Evolutionary conservation across 148 eudicot genomes (phyloP), one percentile per base, ranked within the genome.

Genomic region (Amaranthus cruentus): DNA sequence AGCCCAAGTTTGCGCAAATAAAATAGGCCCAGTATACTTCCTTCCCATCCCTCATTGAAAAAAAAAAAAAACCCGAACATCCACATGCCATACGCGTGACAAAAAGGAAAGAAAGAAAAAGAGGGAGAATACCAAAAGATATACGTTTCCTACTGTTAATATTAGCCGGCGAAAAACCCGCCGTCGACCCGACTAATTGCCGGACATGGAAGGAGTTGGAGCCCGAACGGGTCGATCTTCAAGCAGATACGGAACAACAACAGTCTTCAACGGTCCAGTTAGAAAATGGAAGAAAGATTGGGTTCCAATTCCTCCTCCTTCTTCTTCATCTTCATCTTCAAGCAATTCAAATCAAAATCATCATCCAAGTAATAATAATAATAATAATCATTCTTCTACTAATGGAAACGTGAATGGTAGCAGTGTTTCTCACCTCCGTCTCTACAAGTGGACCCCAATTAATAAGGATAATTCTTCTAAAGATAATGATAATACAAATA

Each of bases 221-320:
- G 94, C 92, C 49, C 87, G 98, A 7, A 78, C 86, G 47, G 96
- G 98, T 62, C 84, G 98, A 59, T 90, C 98, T 48, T 89, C 98
- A 4, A 88, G 85, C 47, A 85, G 96, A 3, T 93, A 87, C 83
- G 98, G 89, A 6, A 72, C 88, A 2, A 76, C 96, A 6, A 72
- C 96, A 50, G 90, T 93, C 0, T 90, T 93, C 75, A 93, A 77
- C 53, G 96, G 98, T 1, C 98, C 98, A 8, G 98, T 93, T 3
- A 78, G 96, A 47, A 93, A 83, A 76, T 93, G 98, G 98, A 93
- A 89, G 89, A 93, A 93, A 84, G 85, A 83, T 54, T 93, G 98
- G 96, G 82, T 90, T 76, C 87, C 83, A 64, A 75, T 85, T 0
- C 15, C 86, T 43, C 87, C 98, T 3, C 48, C 87, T 3, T 73